These are phyloP conservation scores for Falciphora oryzae DNA, from an alignment of 2,329 filamentous ascomycete species.

Conservation along the genomic window DNA sequence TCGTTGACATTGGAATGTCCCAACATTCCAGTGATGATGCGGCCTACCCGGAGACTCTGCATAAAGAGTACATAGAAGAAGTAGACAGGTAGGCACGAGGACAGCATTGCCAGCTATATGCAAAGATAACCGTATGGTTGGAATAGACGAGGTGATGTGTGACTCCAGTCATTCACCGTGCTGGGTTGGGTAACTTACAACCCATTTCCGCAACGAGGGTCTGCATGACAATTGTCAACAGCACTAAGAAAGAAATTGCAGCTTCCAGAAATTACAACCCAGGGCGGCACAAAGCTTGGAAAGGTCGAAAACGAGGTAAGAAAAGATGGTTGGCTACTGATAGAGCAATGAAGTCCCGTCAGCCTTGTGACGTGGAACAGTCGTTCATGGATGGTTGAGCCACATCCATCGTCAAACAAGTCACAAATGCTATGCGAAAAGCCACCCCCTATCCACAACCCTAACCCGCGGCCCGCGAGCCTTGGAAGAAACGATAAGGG, in stretches of 20 bases:
- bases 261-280: not conserved
- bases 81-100: no score
- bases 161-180: no score
- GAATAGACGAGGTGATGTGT: no score
- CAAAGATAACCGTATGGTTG: no score
- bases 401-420: not conserved
- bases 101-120: no score
- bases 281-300: no score
- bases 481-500: not conserved
- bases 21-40: no score
- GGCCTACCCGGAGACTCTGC: no score
- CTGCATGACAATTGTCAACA: fast-evolving
- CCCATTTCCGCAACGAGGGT: not conserved
- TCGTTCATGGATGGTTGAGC: not conserved
- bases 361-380: not conserved
- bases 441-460: not conserved
- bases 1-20: no score
- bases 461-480: not conserved
- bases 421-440: not conserved
- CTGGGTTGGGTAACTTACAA: not conserved
- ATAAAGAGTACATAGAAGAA: no score
- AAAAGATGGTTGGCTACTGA: not conserved
- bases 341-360: no score
- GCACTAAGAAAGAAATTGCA: not conserved
- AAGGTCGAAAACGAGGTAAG: not conserved